These are phyloP conservation scores for Pisolithus marmoratus DNA, from an alignment of 768 basidiomycete genomes.

Conservation along the genomic window DNA sequence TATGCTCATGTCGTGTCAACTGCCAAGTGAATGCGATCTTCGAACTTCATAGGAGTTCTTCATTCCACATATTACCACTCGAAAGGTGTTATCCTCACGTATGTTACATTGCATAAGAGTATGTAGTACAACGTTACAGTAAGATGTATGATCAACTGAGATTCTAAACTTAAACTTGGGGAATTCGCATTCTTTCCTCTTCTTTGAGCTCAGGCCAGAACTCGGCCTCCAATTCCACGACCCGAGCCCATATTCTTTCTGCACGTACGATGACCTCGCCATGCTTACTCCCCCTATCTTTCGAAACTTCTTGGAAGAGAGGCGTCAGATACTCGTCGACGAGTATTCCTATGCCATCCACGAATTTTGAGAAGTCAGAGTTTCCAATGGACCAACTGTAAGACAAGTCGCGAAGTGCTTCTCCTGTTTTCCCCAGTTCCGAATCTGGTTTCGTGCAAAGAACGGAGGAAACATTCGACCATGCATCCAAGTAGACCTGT, in stretches of 20 bases:
- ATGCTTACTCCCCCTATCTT: constrained; percentile 22
- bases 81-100: too few relatives aligned
- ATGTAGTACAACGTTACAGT: background rate
- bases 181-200: constrained; percentile 12
- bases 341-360: constrained; percentile 41
- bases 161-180: background rate
- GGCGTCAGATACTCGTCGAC: constrained; percentile 37
- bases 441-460: constrained; percentile 4
- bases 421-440: constrained; percentile 8
- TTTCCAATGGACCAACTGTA: constrained; percentile 51
- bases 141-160: background rate
- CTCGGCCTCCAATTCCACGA: constrained; percentile 52
- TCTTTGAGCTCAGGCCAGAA: constrained; percentile 54
- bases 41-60: too few relatives aligned
- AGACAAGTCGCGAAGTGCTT: constrained; percentile 44
- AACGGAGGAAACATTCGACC: constrained; percentile 42
- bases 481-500: constrained; percentile 67
- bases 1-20: constrained; percentile 1
- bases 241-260: constrained; percentile 51
- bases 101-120: background rate
- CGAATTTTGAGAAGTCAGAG: constrained; percentile 48
- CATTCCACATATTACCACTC: background rate
- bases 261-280: constrained; percentile 24
- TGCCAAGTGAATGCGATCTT: too few relatives aligned
- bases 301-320: constrained; percentile 30